These are phyloP conservation scores for Tuber indicum DNA, from an alignment of 495 filamentous ascomycete genomes.

Conservation along the genomic window DNA sequence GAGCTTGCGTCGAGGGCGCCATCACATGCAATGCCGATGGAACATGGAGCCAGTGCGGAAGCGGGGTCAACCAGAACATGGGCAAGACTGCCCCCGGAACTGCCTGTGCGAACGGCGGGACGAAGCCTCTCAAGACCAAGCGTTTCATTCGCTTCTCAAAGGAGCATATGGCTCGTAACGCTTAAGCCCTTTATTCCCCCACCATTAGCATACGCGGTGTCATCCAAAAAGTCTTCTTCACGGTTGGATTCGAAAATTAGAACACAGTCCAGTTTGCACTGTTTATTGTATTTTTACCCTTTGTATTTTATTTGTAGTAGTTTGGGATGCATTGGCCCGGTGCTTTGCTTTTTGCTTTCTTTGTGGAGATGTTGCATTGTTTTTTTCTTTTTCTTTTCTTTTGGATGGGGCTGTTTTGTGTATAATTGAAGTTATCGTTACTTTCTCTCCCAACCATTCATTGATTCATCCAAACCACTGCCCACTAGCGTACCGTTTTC, in stretches of 20 bases:
- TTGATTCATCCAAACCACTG: not conserved
- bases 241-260: not conserved
- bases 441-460: not conserved
- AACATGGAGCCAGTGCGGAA: constrained; percentile 29
- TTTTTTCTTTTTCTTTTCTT: not conserved
- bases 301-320: not conserved
- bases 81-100: constrained; percentile 23
- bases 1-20: constrained; percentile 23
- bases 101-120: constrained; percentile 19
- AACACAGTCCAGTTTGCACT: not conserved
- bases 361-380: not conserved
- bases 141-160: not conserved
- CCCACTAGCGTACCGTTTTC: not conserved
- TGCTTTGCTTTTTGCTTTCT: not conserved
- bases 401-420: not conserved
- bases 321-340: not conserved
- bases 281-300: not conserved
- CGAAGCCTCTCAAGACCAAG: not conserved
- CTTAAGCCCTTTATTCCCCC: not conserved
- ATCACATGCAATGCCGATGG: constrained; percentile 23
- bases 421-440: not conserved
- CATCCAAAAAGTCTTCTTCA: not conserved
- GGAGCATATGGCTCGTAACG: not conserved
- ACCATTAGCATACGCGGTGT: not conserved
- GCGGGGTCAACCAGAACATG: constrained; percentile 22